A percentile compares a stretch with the other conserved stretches of the same genome.
These are phyloP conservation scores for Brassica incana DNA, from an alignment of 345 rosid species.

Conservation along the genomic window DNA sequence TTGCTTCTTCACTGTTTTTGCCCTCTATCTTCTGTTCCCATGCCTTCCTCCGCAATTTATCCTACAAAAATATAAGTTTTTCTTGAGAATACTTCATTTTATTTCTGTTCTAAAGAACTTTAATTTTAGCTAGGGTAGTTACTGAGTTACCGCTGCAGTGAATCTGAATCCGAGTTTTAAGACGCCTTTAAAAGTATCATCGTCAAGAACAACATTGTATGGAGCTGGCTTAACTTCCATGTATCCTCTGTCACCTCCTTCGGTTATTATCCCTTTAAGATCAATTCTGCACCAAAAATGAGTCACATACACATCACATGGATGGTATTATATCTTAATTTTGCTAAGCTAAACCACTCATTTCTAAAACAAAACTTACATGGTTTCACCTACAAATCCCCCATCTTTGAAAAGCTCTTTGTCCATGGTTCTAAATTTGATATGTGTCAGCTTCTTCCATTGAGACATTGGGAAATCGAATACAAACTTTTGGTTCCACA, in stretches of 20 bases:
- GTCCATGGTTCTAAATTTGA: constrained; percentile 74
- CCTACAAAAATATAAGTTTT: constrained; percentile 36
- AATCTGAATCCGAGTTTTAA: constrained; percentile 68
- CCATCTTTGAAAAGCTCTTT: constrained; percentile 49
- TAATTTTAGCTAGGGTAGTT: background rate
- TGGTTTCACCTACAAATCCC: constrained; percentile 80
- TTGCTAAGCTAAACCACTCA: background rate
- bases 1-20: constrained; percentile 34
- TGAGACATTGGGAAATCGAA: constrained; percentile 54
- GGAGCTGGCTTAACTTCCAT: constrained; percentile 61
- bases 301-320: background rate
- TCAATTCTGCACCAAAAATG: constrained; percentile 47
- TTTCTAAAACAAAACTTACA: constrained; percentile 36
- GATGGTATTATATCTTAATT: background rate
- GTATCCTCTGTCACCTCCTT: constrained; percentile 58
- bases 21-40: constrained; percentile 31
- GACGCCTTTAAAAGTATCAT: constrained; percentile 68
- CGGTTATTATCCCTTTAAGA: constrained; percentile 67
- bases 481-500: constrained; percentile 88
- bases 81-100: too few relatives aligned
- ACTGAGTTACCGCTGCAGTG: constrained; percentile 44
- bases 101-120: background rate
- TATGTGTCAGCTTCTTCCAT: constrained; percentile 54
- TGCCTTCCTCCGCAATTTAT: constrained; percentile 35
- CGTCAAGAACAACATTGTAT: constrained; percentile 74